Base-by-base conservation (phyloP, 148 eudicot genomes). In the Silene conica region DNA sequence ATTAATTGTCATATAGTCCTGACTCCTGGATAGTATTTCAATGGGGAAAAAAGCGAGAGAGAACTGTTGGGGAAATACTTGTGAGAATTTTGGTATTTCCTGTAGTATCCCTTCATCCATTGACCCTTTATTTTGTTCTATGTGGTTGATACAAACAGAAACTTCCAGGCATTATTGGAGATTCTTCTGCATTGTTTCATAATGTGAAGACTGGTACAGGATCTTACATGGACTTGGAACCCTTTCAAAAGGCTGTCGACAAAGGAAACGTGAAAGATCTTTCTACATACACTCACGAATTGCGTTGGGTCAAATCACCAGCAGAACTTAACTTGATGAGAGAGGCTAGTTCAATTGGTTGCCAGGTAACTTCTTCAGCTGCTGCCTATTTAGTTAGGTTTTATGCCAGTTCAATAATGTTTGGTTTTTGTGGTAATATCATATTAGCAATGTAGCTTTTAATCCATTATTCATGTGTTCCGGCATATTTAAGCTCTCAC, bases 261-360 rank as follows among this genome's bases (percentile, higher is more conserved):
- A 71, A 73, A 52, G 90, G 90, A 20, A 84, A 78, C 62, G 97
- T 87, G 64, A 85, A 85, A 74, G 98, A 93, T 79, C 80, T 90
- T 69, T 89, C 98, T 52, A 46, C 55, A 45, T 81, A 78, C 80
- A 89, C 90, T 63, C 89, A 93, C 71, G 92, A 91, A 79, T 82
- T 90, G 61, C 88, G 98, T 69, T 93, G 87, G 97, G 65, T 89
- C 70, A 93, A 91, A 77, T 93, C 98, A 71, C 82, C 87, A 48
- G 85, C 97, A 43, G 98, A 93, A 83, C 77, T 89, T 73, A 83
- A 75, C 67, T 75, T 93, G 79, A 93, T 93, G 97, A 85, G 90
- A 80, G 86, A 88, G 63, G 78, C 98, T 73, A 94, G 92, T 76
- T 85, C 98, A 57, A 86, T 91, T 77, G 94, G 81, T 83, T 83